Conservation (phyloP, 768 basidiomycete species). For the Exsudoporus frostii region DNA sequence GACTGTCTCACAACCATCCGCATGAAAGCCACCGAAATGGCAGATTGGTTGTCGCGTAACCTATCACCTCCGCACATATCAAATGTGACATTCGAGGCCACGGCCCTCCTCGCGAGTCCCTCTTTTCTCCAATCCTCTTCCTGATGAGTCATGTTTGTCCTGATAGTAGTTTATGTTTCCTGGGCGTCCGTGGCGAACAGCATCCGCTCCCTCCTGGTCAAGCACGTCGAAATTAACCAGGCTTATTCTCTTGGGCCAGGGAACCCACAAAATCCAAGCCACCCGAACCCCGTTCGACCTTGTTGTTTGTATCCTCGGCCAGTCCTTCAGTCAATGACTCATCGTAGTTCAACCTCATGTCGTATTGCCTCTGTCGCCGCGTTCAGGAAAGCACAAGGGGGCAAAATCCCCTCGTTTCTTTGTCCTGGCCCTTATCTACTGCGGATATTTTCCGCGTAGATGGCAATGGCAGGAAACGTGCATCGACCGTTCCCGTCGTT, state of each 20-base stretch:
- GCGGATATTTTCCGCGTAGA: conserved; percentile 35
- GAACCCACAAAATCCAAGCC: conserved; percentile 36
- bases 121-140: no score
- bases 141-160: conserved; percentile 31
- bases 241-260: conserved; percentile 33
- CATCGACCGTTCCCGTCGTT: conserved; percentile 23
- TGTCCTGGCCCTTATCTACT: no score
- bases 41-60: no score
- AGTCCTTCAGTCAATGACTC: conserved; percentile 16
- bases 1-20: no score
- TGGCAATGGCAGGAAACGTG: conserved; percentile 19
- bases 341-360: conserved; percentile 64
- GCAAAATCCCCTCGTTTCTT: conserved; percentile 59
- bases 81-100: no score
- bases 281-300: conserved; percentile 21
- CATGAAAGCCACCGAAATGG: no score
- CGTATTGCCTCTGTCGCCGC: conserved; percentile 78
- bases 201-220: conserved; percentile 13
- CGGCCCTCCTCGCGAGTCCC: no score
- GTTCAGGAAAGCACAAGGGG: conserved; percentile 67
- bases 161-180: conserved; percentile 17
- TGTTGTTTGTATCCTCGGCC: conserved; percentile 29
- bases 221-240: conserved; percentile 33
- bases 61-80: no score
- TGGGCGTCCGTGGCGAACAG: conserved; percentile 5